Evolutionary conservation across 495 filamentous ascomycete species (phyloP).

Genomic region (Monascus purpureus): DNA sequence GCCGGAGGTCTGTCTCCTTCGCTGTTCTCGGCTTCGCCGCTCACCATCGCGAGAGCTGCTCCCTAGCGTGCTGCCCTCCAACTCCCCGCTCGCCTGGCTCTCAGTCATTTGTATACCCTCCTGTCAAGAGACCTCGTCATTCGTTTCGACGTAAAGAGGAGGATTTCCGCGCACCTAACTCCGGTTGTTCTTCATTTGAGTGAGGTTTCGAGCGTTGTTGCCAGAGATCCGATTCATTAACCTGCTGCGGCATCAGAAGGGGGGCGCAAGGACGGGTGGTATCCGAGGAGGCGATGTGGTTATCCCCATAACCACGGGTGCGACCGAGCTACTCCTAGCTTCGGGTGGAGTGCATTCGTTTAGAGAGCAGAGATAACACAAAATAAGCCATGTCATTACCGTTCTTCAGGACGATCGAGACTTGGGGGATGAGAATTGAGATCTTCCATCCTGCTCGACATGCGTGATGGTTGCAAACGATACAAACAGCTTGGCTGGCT

Average conservation of each 20-base stretch:
- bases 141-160: conserved; percentile 5
- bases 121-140: conserved; percentile 9
- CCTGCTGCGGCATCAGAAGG: conserved; percentile 14
- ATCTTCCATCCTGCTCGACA: too few relatives aligned
- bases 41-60: conserved; percentile 27
- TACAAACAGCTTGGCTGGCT: too few relatives aligned
- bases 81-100: conserved; percentile 19
- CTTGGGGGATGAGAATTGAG: too few relatives aligned
- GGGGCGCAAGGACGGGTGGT: background rate
- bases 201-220: conserved; percentile 5
- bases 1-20: conserved; percentile 25
- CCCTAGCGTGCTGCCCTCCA: conserved; percentile 28
- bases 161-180: conserved; percentile 1
- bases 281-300: conserved; percentile 6
- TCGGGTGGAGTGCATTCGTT: too few relatives aligned
- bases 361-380: too few relatives aligned
- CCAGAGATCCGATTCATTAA: conserved; percentile 6
- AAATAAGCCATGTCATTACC: too few relatives aligned
- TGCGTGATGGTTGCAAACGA: too few relatives aligned
- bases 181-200: conserved; percentile 5
- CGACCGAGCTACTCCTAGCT: too few relatives aligned
- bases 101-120: conserved; percentile 16
- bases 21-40: conserved; percentile 11
- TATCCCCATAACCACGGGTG: conserved; percentile 14
- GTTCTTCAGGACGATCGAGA: too few relatives aligned